These are phyloP conservation scores for Lentinula lateritia DNA, from an alignment of 768 basidiomycete genomes.

Conservation along the genomic window DNA sequence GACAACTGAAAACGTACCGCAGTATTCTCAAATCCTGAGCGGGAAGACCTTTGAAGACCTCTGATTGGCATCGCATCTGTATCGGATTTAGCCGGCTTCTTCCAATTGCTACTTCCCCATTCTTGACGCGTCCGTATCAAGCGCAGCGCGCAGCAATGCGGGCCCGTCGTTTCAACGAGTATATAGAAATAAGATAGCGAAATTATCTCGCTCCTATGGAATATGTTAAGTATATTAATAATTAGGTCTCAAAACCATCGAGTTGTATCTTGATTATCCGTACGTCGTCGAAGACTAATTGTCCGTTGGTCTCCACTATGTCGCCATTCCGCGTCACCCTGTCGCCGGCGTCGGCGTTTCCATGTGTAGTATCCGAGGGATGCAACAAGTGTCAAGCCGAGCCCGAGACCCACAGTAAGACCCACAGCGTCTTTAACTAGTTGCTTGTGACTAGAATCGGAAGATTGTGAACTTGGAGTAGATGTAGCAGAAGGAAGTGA, in stretches of 20 bases:
- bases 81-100: too few relatives aligned
- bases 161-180: neutral
- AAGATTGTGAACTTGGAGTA: neutral
- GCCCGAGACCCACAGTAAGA: conserved; percentile 26
- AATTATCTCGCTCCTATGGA: too few relatives aligned
- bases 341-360: conserved; percentile 19
- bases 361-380: conserved; percentile 19
- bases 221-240: neutral
- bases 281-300: conserved; percentile 2
- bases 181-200: neutral
- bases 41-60: too few relatives aligned
- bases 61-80: too few relatives aligned
- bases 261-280: conserved; percentile 3
- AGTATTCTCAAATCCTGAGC: too few relatives aligned
- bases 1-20: too few relatives aligned
- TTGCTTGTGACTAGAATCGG: neutral
- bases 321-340: neutral
- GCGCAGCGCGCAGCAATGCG: too few relatives aligned
- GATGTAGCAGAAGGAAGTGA: neutral
- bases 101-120: too few relatives aligned
- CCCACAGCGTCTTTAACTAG: conserved; percentile 26
- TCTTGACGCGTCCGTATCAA: too few relatives aligned
- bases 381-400: conserved; percentile 24
- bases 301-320: neutral
- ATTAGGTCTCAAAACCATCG: conserved; percentile 4